Evolutionary conservation across 208 protist genomes (phyloP), one percentile per base, ranked within the genome.

Genomic region (Angomonas deanei): DNA sequence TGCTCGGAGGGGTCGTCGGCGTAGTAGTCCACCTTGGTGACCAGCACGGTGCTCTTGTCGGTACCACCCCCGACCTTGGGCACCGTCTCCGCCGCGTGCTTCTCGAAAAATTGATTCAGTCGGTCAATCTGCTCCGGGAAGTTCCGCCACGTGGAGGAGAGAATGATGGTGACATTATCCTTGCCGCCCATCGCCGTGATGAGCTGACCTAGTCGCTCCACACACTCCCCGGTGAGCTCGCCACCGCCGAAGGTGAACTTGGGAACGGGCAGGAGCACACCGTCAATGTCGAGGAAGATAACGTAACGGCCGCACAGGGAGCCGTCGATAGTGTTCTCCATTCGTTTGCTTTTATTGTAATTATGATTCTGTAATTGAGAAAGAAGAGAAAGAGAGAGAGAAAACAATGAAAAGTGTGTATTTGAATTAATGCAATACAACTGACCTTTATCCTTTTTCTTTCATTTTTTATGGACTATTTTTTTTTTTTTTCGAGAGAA

Each of bases 211-310:
- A 94, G 74, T n/a, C 65, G 32, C 28, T 57, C 61, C n/a, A 91
- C 72, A 61, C 88, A 88, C 6, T 64, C 50, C 1, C 15, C 47
- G 47, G 66, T 81, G 24, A 94, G 77, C 2, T 94, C 82, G 21
- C 88, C 84, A 19, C 88, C 88, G 47, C 88, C 88, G 64, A 94
- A 94, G 23, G 80, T 83, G 66, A 86, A 90, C 21, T 80, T 79
- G 13, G 84, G 80, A 0, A 94, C 88, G 3, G 88, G 84, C 26
- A 94, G 68, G 26, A 94, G 80, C 11, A 94, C 88, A 34, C 88
- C 88, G 54, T 94, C 88, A 38, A 94, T 77, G 58, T 94, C 88
- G 19, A 94, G 71, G 65, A 94, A 94, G 31, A 94, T 81, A 5
- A 94, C 80, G 60, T 78, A 81, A 19, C 82, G 73, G 33, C 80